These are phyloP conservation scores for Ganoderma leucocontextum DNA, from an alignment of 1,284 basidiomycete genomes.

Conservation along the genomic window DNA sequence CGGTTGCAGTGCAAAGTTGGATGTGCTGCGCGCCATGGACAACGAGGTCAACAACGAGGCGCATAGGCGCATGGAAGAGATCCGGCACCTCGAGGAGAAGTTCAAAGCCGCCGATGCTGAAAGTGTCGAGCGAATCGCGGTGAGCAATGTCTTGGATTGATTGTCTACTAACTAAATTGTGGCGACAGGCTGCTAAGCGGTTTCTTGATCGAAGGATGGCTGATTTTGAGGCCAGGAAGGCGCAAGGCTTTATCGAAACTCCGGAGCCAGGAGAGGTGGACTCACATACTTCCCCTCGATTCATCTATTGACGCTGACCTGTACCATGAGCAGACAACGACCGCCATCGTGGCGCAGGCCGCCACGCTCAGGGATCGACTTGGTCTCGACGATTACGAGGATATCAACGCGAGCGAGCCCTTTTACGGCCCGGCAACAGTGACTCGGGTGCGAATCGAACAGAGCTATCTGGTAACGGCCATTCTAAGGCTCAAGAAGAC, in stretches of 20 bases:
- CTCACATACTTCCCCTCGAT: neutral
- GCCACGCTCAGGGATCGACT: neutral
- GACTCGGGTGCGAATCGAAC: neutral
- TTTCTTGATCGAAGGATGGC: neutral
- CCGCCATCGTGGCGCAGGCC: neutral
- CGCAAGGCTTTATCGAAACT: too few relatives aligned
- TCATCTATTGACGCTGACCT: neutral
- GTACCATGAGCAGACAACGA: neutral
- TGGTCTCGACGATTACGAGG: neutral
- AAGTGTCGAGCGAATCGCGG: neutral
- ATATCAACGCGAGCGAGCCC: neutral
- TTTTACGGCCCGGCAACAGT: neutral
- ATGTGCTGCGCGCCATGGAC: neutral
- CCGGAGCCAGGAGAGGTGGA: neutral
- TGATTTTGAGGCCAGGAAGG: too few relatives aligned
- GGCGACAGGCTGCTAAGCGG: neutral
- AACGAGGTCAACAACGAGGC: neutral
- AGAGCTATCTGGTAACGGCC: neutral
- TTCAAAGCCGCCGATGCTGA: neutral
- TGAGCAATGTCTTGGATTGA: neutral
- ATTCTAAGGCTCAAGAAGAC: neutral
- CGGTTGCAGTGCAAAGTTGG: neutral
- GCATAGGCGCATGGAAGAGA: neutral
- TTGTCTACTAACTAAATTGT: neutral
- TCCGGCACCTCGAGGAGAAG: neutral